Evolutionary conservation across 441 rosid species (phyloP).

Genomic region (Pelargonium australe): DNA sequence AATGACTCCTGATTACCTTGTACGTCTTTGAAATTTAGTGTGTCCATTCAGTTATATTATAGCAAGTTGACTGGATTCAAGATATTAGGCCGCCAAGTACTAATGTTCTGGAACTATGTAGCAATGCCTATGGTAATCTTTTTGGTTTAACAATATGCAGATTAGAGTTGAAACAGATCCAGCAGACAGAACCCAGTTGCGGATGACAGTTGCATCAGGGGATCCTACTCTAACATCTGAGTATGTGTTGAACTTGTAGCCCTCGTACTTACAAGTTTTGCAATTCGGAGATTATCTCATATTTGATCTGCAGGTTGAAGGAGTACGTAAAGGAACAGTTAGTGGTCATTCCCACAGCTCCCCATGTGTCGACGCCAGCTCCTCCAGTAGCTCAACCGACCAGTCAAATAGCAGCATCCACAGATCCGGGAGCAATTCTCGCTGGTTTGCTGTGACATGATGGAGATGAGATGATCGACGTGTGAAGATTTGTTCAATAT

Average conservation of each 20-base stretch:
- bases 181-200: conserved; percentile 93
- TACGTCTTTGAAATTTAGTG: too few species aligned
- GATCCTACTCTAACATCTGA: conserved; percentile 81
- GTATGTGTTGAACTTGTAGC: conserved; percentile 36
- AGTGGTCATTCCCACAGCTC: conserved; percentile 46
- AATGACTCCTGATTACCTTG: too few species aligned
- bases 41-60: too few species aligned
- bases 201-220: conserved; percentile 88
- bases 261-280: not conserved
- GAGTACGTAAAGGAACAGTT: conserved; percentile 89
- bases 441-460: conserved; percentile 62
- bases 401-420: conserved; percentile 35
- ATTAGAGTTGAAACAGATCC: conserved; percentile 92
- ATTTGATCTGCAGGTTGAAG: conserved; percentile 59
- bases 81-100: too few species aligned
- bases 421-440: conserved; percentile 79
- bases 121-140: not conserved
- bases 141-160: conserved; percentile 33
- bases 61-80: too few species aligned
- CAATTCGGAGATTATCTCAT: conserved; percentile 15
- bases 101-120: not conserved
- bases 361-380: conserved; percentile 32
- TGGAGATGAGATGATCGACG: conserved; percentile 11
- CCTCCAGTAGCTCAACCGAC: conserved; percentile 45
- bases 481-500: conserved; percentile 41